These are phyloP conservation scores for Fusarium proliferatum DNA, from an alignment of 2,329 filamentous ascomycete genomes.

Conservation along the genomic window DNA sequence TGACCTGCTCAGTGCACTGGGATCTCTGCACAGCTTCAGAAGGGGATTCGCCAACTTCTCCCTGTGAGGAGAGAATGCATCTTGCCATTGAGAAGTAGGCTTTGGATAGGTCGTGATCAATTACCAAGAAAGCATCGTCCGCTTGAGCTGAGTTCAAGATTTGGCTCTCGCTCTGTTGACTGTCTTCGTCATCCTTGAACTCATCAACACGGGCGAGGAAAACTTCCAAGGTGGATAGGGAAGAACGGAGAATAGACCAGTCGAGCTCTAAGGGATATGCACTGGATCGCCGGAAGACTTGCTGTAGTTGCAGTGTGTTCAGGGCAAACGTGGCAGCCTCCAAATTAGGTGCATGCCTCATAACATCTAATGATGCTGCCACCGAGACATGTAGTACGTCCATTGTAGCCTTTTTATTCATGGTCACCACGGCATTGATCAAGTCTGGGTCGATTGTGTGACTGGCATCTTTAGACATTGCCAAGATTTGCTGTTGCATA, in stretches of 20 bases:
- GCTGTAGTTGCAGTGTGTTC: constrained; percentile 62
- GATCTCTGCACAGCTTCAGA: constrained; percentile 36
- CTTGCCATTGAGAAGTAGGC: constrained; percentile 62
- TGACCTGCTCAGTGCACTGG: constrained; percentile 57
- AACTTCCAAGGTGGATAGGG: constrained; percentile 59
- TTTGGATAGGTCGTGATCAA: constrained; percentile 61
- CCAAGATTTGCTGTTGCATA: constrained; percentile 65
- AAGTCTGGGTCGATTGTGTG: constrained; percentile 56
- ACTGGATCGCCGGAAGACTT: constrained; percentile 62
- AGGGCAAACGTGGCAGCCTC: constrained; percentile 61
- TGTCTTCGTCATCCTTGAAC: constrained; percentile 52
- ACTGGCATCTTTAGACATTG: constrained; percentile 59
- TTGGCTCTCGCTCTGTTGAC: constrained; percentile 53
- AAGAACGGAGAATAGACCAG: constrained; percentile 59
- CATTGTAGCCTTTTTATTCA: constrained; percentile 64
- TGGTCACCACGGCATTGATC: constrained; percentile 61
- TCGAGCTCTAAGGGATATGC: constrained; percentile 56
- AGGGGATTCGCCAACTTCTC: constrained; percentile 22
- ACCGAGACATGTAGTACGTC: constrained; percentile 64
- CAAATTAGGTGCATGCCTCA: constrained; percentile 59
- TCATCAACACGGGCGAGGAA: constrained; percentile 60
- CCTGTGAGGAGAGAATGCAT: constrained; percentile 47
- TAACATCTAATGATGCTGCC: constrained; percentile 62
- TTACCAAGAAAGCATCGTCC: constrained; percentile 59
- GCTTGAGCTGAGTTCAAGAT: constrained; percentile 53